phyloP scores from a whole-genome alignment of 768 basidiomycete genomes.

The Xerocomellus dryophilus region DNA sequence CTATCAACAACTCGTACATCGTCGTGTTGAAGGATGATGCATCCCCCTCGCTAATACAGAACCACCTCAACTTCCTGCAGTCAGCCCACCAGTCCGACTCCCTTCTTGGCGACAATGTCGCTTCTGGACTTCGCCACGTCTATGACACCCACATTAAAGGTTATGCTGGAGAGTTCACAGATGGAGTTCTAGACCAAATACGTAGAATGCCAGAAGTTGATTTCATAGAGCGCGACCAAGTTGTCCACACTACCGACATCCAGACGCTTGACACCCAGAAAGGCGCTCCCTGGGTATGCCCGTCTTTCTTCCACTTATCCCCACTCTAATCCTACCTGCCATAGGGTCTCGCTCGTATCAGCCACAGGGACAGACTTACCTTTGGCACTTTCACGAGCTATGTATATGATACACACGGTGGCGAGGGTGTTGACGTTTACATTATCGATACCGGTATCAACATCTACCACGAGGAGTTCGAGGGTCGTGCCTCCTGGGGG shows the following conservation, averaged over 20 bases:
- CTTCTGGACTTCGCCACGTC: conserved; percentile 66
- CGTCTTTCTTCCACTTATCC: not conserved
- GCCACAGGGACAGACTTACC: conserved; percentile 73
- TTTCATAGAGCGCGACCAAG: conserved; percentile 90
- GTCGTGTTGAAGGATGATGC: conserved; percentile 79
- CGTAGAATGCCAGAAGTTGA: conserved; percentile 85
- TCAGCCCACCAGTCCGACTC: conserved; percentile 54
- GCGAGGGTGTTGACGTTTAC: conserved; percentile 92
- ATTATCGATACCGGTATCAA: conserved; percentile 91
- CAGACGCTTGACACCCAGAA: conserved; percentile 43
- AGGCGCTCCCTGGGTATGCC: conserved; percentile 80
- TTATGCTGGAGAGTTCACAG: conserved; percentile 79
- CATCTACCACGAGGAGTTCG: conserved; percentile 78
- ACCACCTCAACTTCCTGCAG: conserved; percentile 78
- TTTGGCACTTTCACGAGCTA: conserved; percentile 87
- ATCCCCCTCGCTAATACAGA: conserved; percentile 53
- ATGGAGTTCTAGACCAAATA: conserved; percentile 67
- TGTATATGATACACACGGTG: conserved; percentile 65
- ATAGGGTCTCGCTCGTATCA: conserved; percentile 93
- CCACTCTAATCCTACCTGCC: conserved; percentile 10
- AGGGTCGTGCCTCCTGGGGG: conserved; percentile 90
- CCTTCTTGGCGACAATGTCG: conserved; percentile 41
- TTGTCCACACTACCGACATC: conserved; percentile 63
- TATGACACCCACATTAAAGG: conserved; percentile 73
- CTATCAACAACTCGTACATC: conserved; percentile 91